Percentiles rank a stretch among this genome's conserved stretches.
phyloP scores from a whole-genome alignment of 2,329 filamentous ascomycete genomes.

The Apiospora rasikravindrae region DNA sequence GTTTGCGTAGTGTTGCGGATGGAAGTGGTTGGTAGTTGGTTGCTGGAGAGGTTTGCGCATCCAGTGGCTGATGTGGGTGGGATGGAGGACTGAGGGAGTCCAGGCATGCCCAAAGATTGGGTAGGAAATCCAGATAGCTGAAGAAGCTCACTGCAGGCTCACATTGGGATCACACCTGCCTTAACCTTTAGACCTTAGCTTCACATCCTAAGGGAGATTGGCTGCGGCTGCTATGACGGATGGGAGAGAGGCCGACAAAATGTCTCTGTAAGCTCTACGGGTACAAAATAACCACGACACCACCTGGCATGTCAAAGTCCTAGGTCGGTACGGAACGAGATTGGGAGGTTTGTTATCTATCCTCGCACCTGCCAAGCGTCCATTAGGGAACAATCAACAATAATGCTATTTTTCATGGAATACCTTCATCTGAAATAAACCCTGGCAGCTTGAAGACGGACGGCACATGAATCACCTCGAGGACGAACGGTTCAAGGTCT shows the following conservation, averaged over 20 bases:
- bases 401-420: too few relatives aligned
- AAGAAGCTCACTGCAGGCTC: not conserved
- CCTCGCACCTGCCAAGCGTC: not conserved
- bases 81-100: not conserved
- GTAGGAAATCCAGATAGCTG: not conserved
- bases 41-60: not conserved
- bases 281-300: not conserved
- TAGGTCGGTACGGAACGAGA: not conserved
- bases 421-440: too few relatives aligned
- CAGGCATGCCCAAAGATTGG: not conserved
- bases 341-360: not conserved
- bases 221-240: too few relatives aligned
- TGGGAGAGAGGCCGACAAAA: too few relatives aligned
- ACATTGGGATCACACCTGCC: too few relatives aligned
- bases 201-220: too few relatives aligned
- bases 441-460: too few relatives aligned
- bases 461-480: too few relatives aligned
- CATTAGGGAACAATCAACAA: not conserved
- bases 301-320: not conserved
- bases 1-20: not conserved
- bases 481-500: too few relatives aligned
- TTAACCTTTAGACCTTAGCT: too few relatives aligned
- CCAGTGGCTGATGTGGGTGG: not conserved
- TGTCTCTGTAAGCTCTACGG: not conserved
- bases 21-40: not conserved